These are phyloP conservation scores for Debaryomyces subglobosus DNA, from an alignment of 1,139 yeast species.

Conservation along the genomic window DNA sequence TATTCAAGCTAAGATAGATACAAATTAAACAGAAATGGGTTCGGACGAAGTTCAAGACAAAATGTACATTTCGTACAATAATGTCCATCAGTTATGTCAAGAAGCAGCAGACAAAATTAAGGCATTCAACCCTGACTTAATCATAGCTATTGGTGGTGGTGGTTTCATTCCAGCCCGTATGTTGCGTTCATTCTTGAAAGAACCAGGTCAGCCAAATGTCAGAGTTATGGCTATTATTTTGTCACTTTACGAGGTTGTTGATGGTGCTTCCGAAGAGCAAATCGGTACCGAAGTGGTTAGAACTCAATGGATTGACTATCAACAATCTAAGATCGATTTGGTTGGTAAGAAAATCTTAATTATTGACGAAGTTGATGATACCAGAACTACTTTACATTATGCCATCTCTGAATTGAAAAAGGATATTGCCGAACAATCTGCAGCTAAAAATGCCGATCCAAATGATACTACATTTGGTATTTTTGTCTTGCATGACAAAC, in stretches of 20 bases:
- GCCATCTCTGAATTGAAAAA: conserved; percentile 86
- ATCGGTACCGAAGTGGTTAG: conserved; percentile 87
- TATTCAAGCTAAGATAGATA: not conserved
- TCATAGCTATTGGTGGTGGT: conserved; percentile 92
- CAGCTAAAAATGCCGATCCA: conserved; percentile 49
- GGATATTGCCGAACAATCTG: conserved; percentile 67
- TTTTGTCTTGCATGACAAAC: conserved; percentile 91
- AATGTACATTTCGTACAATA: conserved; percentile 87
- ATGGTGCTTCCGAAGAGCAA: conserved; percentile 60
- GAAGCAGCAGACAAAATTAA: conserved; percentile 74
- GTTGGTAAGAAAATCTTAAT: conserved; percentile 82
- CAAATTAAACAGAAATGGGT: conserved; percentile 24
- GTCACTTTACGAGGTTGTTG: conserved; percentile 84
- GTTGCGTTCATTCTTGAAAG: conserved; percentile 85
- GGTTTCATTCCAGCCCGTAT: conserved; percentile 97
- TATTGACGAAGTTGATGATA: conserved; percentile 94
- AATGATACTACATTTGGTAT: conserved; percentile 77
- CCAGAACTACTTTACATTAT: conserved; percentile 91
- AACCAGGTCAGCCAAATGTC: conserved; percentile 83
- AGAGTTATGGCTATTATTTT: conserved; percentile 94
- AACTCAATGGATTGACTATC: conserved; percentile 94
- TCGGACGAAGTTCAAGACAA: conserved; percentile 49
- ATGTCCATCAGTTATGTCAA: conserved; percentile 91
- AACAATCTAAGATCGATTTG: conserved; percentile 61
- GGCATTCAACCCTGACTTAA: conserved; percentile 77